Percentiles rank a stretch among this genome's conserved stretches.
phyloP scores from a whole-genome alignment of 2,329 filamentous ascomycete genomes.

The Chaetomiaceae sp. region DNA sequence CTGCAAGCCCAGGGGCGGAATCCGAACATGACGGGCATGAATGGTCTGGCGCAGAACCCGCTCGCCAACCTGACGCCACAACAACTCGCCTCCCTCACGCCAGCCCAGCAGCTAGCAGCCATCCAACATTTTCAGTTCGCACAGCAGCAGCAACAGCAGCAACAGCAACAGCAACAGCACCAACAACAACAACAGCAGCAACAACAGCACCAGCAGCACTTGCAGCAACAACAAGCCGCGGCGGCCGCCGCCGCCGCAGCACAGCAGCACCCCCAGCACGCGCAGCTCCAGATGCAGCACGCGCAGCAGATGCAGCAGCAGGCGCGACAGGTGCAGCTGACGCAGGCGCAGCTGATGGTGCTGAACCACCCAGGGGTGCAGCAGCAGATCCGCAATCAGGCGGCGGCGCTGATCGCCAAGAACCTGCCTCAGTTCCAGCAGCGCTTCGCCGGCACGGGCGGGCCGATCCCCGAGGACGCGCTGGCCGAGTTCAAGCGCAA shows the following conservation, averaged over 20 bases:
- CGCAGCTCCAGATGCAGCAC: conserved; percentile 23
- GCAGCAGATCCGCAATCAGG: conserved; percentile 16
- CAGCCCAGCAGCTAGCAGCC: conserved; percentile 26
- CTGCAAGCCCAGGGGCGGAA: conserved; percentile 5
- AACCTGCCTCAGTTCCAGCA: conserved; percentile 31
- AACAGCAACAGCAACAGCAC: no score
- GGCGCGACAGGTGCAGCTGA: conserved; percentile 24
- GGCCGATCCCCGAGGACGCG: conserved; percentile 42
- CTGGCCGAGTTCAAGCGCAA: conserved; percentile 39
- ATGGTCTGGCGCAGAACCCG: not conserved
- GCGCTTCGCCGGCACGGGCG: conserved; percentile 35
- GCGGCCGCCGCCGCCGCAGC: conserved; percentile 18
- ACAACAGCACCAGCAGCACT: conserved; percentile 11
- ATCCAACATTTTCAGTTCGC: conserved; percentile 33
- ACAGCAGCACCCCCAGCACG: conserved; percentile 24
- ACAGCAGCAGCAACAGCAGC: conserved; percentile 26
- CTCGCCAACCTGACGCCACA: no score
- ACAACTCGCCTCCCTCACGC: conserved; percentile 2
- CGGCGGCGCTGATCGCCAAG: conserved; percentile 32
- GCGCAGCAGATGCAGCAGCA: conserved; percentile 24
- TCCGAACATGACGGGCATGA: conserved; percentile 22
- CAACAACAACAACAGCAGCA: conserved; percentile 1
- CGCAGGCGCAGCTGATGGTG: not conserved
- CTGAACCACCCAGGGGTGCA: conserved; percentile 10
- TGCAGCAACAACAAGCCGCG: conserved; percentile 24